Evolutionary conservation across 2,329 filamentous ascomycete species (phyloP), one percentile per base, ranked within the genome.

Genomic region (Colletotrichum sp.): DNA sequence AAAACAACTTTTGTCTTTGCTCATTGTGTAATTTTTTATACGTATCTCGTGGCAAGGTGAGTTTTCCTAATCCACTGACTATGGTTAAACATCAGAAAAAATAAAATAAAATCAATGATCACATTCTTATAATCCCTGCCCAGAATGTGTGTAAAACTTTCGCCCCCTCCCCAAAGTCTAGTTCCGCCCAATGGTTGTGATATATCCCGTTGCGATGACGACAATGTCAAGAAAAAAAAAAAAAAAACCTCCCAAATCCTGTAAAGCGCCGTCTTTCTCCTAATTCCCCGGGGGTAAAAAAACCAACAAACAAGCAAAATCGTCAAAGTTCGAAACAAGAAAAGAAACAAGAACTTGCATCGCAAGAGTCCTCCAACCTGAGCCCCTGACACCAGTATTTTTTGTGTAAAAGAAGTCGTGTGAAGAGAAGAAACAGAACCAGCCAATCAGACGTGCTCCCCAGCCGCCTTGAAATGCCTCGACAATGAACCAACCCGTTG

Each of bases 201-300:
- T 74, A 65, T 72, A 48, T 24, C 60, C 71, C 48, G 34, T 60
- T 9, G 34, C 52, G 59, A 66, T 14, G 21, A 26, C 32, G 28
- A 61, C 28, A 61, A 30, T 61, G 18, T 21, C 14, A 30, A 55
- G 7, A 24, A 30, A 60, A 21, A 34, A 34, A 34, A 34, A 12
- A 18, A 69, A 26, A n/a, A 55, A 2, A 28, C 7, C 63, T 32
- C 63, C 69, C 66, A 28, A 68, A 57, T 28, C 73, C 63, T 72
- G n/a, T 68, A 68, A 55, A 75, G 73, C 73, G 69, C 73, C 73
- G 28, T 68, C 69, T 59, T 75, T 75, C 73, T 75, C 73, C 73
- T 43, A n/a, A 24, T 14, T 55, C 32, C 39, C 63, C 55, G 39
- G 39, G 36, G 39, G 18, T 43, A 43, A 43, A 36, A 39, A 30